Evolutionary conservation across 2,329 filamentous ascomycete genomes (phyloP), one percentile per base, ranked within the genome.

Genomic region (Polychaeton citri): DNA sequence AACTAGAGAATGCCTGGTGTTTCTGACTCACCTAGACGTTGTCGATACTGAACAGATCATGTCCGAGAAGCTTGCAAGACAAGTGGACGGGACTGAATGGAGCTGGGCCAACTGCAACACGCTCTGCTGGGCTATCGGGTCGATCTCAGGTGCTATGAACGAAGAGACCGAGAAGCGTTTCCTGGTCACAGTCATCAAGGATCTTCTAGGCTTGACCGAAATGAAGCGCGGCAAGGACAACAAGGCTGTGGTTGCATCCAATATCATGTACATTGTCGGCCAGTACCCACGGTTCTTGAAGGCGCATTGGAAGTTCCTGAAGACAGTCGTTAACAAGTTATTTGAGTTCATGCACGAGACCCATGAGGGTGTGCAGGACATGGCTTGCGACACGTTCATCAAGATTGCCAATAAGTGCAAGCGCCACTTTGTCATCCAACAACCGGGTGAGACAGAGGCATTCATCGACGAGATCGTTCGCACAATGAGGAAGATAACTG

Each of bases 271-370:
- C 60, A 98, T 98, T 64, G 90, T 98, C 42, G 90, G 90, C 40
- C 90, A 98, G 57, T 98, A 98, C 56, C 90, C 90, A 24, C 83
- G 90, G 15, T 98, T 98, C 66, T 67, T 98, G 51, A 98, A 98
- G 67, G 90, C 90, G 2, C 90, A 98, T 61, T 98, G 90, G 90
- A 98, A 98, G 60, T 98, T 98, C 65, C 69, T 98, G 38, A 98
- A 98, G 76, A 98, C 90, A 2, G 90, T 98, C 13, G 90, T 98
- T 54, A 98, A 98, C 66, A 98, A 98, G 68, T 73, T 98, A 4
- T 98, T 98, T 53, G 90, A 98, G 65, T 98, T 98, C 57, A 98
- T 98, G 90, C 90, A 98, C 60, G 90, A 98, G 62, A 96, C 90
- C 1, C 90, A 98, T 54, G 90, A 98, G 67, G 90, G 83, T 79